Conservation (phyloP, 1,284 basidiomycete species). For the Calocybe gambosa region DNA sequence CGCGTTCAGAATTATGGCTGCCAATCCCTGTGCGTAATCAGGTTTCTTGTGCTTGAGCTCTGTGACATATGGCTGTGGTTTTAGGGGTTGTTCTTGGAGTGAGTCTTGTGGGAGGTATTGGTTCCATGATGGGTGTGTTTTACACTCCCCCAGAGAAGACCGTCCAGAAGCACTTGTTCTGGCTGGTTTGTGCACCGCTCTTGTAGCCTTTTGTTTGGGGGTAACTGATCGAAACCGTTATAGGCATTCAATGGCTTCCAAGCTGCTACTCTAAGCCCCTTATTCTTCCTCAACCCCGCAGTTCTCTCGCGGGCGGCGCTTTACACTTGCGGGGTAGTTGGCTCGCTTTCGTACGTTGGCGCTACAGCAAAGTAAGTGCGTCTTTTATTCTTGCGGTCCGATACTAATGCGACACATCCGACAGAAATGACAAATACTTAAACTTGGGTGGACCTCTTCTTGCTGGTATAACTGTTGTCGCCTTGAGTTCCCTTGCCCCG, state of each 20-base stretch:
- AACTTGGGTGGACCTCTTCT: constrained; percentile 82
- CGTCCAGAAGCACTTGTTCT: constrained; percentile 69
- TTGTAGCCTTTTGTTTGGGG: background rate
- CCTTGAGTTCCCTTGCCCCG: constrained; percentile 79
- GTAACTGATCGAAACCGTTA: constrained; percentile 2
- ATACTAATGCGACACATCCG: background rate
- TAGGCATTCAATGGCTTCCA: constrained; percentile 84
- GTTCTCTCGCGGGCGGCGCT: constrained; percentile 85
- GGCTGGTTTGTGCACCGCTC: constrained; percentile 47
- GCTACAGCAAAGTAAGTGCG: constrained; percentile 72
- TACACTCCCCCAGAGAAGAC: constrained; percentile 71
- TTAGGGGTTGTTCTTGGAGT: constrained; percentile 84
- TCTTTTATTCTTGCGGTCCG: background rate
- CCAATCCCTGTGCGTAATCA: constrained; percentile 68
- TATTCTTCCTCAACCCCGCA: constrained; percentile 84
- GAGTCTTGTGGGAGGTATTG: constrained; percentile 72
- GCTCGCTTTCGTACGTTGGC: constrained; percentile 80
- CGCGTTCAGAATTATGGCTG: constrained; percentile 75
- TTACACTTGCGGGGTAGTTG: constrained; percentile 84
- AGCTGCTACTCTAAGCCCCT: constrained; percentile 75
- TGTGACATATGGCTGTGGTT: constrained; percentile 4
- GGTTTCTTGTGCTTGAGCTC: background rate
- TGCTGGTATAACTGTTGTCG: constrained; percentile 83
- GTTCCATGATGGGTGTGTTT: constrained; percentile 73
- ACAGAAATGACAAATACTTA: constrained; percentile 77